phyloP scores from a whole-genome alignment of 495 filamentous ascomycete species.

The Penicillium desertorum region DNA sequence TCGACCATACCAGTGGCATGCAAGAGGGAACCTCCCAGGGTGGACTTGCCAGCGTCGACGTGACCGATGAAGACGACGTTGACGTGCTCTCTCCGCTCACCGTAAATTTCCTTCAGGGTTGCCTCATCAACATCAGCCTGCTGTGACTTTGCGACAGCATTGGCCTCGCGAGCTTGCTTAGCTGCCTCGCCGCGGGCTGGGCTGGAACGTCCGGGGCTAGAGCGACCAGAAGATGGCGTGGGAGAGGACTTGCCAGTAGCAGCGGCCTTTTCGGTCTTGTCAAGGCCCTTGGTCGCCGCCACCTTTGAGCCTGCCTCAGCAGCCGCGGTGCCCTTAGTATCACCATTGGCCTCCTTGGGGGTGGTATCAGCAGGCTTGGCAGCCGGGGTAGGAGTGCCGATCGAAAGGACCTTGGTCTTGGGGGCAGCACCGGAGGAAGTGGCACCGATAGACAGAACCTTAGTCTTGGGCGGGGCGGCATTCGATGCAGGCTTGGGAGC shows the following conservation, averaged over 20 bases:
- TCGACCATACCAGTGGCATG: conserved; percentile 98
- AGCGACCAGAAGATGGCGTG: conserved; percentile 73
- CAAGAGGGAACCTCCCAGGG: conserved; percentile 86
- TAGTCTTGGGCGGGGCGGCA: conserved; percentile 38
- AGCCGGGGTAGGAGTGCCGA: conserved; percentile 51
- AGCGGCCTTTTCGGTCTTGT: conserved; percentile 64
- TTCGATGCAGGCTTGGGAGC: conserved; percentile 34
- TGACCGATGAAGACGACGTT: conserved; percentile 98
- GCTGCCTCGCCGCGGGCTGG: conserved; percentile 48
- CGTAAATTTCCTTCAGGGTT: conserved; percentile 91
- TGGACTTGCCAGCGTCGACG: conserved; percentile 97
- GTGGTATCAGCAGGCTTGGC: conserved; percentile 54
- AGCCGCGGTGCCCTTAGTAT: conserved; percentile 52
- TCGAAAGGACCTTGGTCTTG: conserved; percentile 70
- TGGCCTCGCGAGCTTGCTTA: conserved; percentile 64
- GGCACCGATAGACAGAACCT: conserved; percentile 38
- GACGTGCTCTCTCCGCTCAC: conserved; percentile 84
- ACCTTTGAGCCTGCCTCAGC: conserved; percentile 63
- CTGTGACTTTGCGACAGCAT: conserved; percentile 86
- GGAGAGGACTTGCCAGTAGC: conserved; percentile 73
- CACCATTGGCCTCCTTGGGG: conserved; percentile 42
- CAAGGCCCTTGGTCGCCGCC: conserved; percentile 75
- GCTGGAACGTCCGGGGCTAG: conserved; percentile 61
- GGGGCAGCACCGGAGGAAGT: conserved; percentile 52
- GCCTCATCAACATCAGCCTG: conserved; percentile 87